Evolutionary conservation across 139 green algal species (phyloP), one percentile per base, ranked within the genome.

Genomic region (Diplosphaera chodatii): DNA sequence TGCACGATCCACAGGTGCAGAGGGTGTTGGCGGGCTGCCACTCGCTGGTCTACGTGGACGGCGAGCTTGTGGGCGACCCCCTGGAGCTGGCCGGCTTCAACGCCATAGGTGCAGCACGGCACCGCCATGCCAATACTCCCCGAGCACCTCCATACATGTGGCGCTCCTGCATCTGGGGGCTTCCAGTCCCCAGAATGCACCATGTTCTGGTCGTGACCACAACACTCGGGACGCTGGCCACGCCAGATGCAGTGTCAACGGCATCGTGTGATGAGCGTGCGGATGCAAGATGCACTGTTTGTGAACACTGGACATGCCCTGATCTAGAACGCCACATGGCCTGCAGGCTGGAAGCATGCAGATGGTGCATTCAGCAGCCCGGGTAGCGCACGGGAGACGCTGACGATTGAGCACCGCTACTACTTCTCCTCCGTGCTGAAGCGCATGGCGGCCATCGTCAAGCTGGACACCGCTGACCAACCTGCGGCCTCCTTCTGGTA

Each of bases 351-450:
- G 87, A 81, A 48, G n/a, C 83, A 86, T 31, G 31, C 63, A 8
- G 66, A 65, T 1, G 78, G 82, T 25, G 33, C 28, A n/a, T 29
- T 72, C 27, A 66, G 4, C 55, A 76, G 69, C 25, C 63, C 64
- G 31, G 41, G 32, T 21, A 31, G 69, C n/a, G 68, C 78, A 72
- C 73, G 67, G 40, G 79, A 82, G 30, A 81, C 73, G 2, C 68
- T 74, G 25, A 82, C 80, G 8, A 90, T 98, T 37, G 41, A 93
- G 59, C 83, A 90, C 67, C 85, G 94, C 73, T 87, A 89, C 82
- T 90, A 97, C 81, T 98, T 98, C 87, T 89, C 77, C 55, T 92
- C 88, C 22, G 79, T 85, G 28, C 86, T 98, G 23, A 94, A 96
- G 78, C 90, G 94, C 77, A 98, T 98, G 94, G 73, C 84, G 16